Percentiles rank a stretch among this genome's conserved stretches.
Evolutionary conservation across 1,284 basidiomycete species (phyloP).

Genomic region (Tilletia walkeri): DNA sequence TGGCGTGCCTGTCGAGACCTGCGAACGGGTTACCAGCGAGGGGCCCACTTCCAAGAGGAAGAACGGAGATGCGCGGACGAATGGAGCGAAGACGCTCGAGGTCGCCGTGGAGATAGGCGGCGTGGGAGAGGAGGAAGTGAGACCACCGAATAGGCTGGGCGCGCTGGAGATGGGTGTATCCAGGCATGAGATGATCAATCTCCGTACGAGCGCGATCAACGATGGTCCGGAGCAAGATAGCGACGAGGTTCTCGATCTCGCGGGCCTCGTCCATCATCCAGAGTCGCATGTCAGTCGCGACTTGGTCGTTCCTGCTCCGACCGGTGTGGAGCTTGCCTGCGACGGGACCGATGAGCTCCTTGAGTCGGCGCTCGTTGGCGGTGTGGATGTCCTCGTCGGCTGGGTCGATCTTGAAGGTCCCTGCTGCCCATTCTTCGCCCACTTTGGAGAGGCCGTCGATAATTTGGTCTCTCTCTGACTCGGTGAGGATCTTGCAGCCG

Average conservation of each 20-base stretch:
- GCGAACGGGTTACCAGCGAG: slow-evolving; percentile 92
- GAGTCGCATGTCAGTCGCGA: slow-evolving; percentile 93
- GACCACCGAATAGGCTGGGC: slow-evolving; percentile 99
- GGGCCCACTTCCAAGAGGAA: slow-evolving; percentile 90
- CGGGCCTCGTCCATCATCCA: slow-evolving; percentile 84
- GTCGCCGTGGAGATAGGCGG: slow-evolving; percentile 84
- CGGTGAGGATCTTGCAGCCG: slow-evolving; percentile 74
- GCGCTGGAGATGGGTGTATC: slow-evolving; percentile 81
- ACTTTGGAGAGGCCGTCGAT: slow-evolving; percentile 75
- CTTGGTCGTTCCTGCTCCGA: slow-evolving; percentile 93
- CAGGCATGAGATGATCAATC: slow-evolving; percentile 84
- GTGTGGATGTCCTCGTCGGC: slow-evolving; percentile 99
- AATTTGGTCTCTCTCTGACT: slow-evolving; percentile 69
- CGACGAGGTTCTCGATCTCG: slow-evolving; percentile 71
- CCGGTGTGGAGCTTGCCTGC: slow-evolving; percentile 72
- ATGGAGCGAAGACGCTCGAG: slow-evolving; percentile 81
- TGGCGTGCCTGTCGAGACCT: slow-evolving; percentile 48
- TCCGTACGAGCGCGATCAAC: slow-evolving; percentile 87
- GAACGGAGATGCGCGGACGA: slow-evolving; percentile 70
- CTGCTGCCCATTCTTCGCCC: slow-evolving; percentile 73
- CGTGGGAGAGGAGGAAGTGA: slow-evolving; percentile 90
- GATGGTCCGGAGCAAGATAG: slow-evolving; percentile 79
- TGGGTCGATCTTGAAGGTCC: slow-evolving; percentile 55
- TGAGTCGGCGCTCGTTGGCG: slow-evolving; percentile 93
- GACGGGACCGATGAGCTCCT: slow-evolving; percentile 77